Base-by-base conservation (phyloP, 257 asterid species). In the Scutellaria barbata region DNA sequence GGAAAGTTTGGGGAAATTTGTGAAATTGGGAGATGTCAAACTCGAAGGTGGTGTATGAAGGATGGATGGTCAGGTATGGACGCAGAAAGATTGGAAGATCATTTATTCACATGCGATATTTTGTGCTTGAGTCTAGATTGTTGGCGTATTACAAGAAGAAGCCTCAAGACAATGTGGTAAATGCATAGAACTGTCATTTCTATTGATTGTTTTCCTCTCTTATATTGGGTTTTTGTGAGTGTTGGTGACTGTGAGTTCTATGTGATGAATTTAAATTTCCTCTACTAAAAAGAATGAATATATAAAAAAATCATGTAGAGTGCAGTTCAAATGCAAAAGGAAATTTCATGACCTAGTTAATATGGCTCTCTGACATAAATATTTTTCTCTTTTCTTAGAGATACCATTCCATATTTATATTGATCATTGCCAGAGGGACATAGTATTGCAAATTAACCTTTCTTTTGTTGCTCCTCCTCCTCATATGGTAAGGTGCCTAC, bases 21-120 rank as follows among this genome's bases (percentile, higher is more conserved):
- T 56, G 72, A 72, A 54, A 11, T 61, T 58, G 53, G 67, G 78
- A 63, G 81, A 92, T 92, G 98, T 92, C 98, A 51, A 92, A 90
- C 80, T 66, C 88, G 57, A 86, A 86, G 85, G 96, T 88, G 80
- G 95, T 95, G 48, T 88, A 92, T 72, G 99, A 95, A 77, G 99
- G 99, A 75, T 92, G 98, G 98, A 89, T 95, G 98, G 99, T 92
- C 80, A 86, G 99, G 74, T 92, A 92, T 77, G 99, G 99, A 45
- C 88, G 98, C 81, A 86, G 98, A 85, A 95, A 89, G 94, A 89
- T 92, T 66, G 99, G 99, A 43, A 85, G 96, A 74, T 88, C 99
- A 2, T 95, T 74, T 77, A 92, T 95, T 76, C 99, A 95, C 72
- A 92, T 92, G 98, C 85, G 99, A 33, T 95, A 92, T 85, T 95